Percentiles rank a stretch among this genome's conserved stretches.
Conservation (phyloP, 1,284 basidiomycete species). For the Lentinula novae-zelandiae region DNA sequence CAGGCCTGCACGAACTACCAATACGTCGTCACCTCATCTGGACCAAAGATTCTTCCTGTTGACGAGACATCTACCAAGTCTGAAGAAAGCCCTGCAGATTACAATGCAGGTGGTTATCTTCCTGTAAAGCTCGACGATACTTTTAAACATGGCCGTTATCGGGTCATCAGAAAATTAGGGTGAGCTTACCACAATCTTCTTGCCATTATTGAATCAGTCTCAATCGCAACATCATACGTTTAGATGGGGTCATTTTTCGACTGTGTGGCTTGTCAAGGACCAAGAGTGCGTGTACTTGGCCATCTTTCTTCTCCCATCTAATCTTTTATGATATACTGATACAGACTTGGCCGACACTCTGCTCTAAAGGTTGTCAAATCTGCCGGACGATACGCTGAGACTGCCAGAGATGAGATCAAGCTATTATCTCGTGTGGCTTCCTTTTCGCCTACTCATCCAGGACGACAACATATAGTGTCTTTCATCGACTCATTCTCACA, state of each 20-base stretch:
- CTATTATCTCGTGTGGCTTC: conserved; percentile 75
- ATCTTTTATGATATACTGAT: conserved; percentile 8
- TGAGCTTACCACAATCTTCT: conserved; percentile 29
- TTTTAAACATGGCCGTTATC: conserved; percentile 80
- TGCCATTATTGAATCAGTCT: conserved; percentile 12
- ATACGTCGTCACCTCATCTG: conserved; percentile 64
- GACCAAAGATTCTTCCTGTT: conserved; percentile 68
- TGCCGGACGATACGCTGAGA: conserved; percentile 82
- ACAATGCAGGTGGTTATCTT: conserved; percentile 80
- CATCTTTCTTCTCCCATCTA: conserved; percentile 15
- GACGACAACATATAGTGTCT: conserved; percentile 72
- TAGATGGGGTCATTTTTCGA: conserved; percentile 90
- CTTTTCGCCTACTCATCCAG: conserved; percentile 67
- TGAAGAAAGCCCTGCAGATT: conserved; percentile 77
- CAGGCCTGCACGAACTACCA: conserved; percentile 67
- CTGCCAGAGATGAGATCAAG: conserved; percentile 89
- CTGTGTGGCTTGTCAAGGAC: conserved; percentile 82
- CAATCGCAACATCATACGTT: conserved; percentile 24
- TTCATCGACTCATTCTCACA: conserved; percentile 87
- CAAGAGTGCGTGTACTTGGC: conserved; percentile 45
- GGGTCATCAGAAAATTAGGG: conserved; percentile 82
- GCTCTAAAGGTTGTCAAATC: conserved; percentile 93
- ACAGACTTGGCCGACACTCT: conserved; percentile 66
- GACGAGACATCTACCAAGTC: conserved; percentile 62
- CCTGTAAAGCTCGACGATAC: conserved; percentile 71